These are phyloP conservation scores for Cyberlindnera misumaiensis DNA, from an alignment of 805 yeast species.

Conservation along the genomic window DNA sequence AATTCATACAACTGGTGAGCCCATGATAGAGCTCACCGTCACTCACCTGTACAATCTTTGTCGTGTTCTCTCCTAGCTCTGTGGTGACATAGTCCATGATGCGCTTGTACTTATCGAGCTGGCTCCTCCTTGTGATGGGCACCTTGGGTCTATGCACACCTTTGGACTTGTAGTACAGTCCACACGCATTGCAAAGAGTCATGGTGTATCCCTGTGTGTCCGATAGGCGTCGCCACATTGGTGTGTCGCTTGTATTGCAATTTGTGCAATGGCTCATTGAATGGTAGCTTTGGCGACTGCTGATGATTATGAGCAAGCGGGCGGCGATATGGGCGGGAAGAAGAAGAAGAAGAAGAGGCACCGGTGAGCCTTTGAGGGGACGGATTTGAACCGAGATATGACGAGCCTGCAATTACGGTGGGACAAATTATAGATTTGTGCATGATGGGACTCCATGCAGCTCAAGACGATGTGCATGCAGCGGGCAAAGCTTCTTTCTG, in stretches of 20 bases:
- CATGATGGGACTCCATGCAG: no score
- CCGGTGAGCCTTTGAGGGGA: no score
- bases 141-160: constrained; percentile 69
- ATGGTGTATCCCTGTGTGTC: constrained; percentile 67
- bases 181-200: constrained; percentile 79
- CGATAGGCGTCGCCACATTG: constrained; percentile 71
- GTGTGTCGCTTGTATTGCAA: constrained; percentile 77
- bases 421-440: no score
- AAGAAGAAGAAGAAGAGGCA: no score
- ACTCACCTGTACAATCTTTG: constrained; percentile 4
- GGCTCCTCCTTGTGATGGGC: constrained; percentile 34
- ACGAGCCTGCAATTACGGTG: no score
- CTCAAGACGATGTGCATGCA: no score
- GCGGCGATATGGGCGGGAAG: no score
- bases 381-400: no score
- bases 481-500: no score
- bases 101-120: constrained; percentile 10
- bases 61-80: constrained; percentile 1
- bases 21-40: constrained; percentile 9
- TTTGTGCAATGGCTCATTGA: constrained; percentile 29
- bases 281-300: background rate
- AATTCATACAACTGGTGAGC: constrained; percentile 57
- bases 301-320: no score
- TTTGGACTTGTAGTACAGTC: constrained; percentile 65
- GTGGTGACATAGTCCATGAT: constrained; percentile 6